A percentile compares a stretch with the other conserved stretches of the same genome.
These are phyloP conservation scores for Aspergillus bertholletiae DNA, from an alignment of 495 filamentous ascomycete species.

Conservation along the genomic window DNA sequence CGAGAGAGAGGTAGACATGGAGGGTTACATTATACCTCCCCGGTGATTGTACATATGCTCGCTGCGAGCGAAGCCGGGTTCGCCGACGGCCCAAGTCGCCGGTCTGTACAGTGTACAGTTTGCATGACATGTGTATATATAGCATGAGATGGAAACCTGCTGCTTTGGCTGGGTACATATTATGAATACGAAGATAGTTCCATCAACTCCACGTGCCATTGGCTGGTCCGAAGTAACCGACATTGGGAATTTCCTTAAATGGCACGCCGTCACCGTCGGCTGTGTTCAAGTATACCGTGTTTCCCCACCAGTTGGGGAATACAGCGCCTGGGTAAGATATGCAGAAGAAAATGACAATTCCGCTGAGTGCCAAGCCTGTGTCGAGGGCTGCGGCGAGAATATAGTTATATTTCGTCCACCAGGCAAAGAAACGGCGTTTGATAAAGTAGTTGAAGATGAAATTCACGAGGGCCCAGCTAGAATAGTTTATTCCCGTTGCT, in stretches of 20 bases:
- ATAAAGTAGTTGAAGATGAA: conserved; percentile 43
- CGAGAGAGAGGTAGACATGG: no score
- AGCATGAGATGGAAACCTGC: no score
- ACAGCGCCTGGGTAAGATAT: conserved; percentile 34
- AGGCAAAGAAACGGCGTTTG: conserved; percentile 34
- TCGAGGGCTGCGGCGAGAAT: conserved; percentile 31
- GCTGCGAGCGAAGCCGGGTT: no score
- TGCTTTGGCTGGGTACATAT: no score
- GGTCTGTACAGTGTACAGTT: no score
- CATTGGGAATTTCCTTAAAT: conserved; percentile 36
- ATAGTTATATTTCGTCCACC: conserved; percentile 19
- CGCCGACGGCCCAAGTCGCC: no score
- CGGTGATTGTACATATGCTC: no score
- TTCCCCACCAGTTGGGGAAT: conserved; percentile 39
- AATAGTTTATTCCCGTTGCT: conserved; percentile 49
- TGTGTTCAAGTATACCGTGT: conserved; percentile 44
- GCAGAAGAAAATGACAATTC: conserved; percentile 15
- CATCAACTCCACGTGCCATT: conserved; percentile 44
- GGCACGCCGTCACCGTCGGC: conserved; percentile 40
- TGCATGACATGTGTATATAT: no score
- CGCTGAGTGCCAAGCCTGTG: conserved; percentile 29
- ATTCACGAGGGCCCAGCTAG: conserved; percentile 46
- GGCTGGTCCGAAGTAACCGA: conserved; percentile 42
- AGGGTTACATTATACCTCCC: no score
- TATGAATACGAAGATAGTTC: no score